phyloP scores from a whole-genome alignment of 2,329 filamentous ascomycete species.

The Fusarium acutatum region DNA sequence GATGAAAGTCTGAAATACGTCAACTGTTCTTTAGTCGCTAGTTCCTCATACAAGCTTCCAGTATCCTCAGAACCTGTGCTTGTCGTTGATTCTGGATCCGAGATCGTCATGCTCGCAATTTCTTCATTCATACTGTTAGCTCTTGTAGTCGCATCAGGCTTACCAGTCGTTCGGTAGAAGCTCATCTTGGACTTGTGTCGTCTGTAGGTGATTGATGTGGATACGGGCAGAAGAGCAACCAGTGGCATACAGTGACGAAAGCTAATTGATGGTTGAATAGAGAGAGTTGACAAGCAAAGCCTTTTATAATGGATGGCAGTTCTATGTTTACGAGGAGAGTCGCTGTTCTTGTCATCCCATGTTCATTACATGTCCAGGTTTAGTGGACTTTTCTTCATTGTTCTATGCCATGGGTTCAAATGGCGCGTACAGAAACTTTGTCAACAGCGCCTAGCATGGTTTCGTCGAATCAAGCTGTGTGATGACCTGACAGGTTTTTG shows the following conservation, averaged over 20 bases:
- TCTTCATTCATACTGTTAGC: neutral
- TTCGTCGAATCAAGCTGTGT: too few relatives aligned
- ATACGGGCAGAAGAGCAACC: too few relatives aligned
- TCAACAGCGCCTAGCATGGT: neutral
- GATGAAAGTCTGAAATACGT: neutral
- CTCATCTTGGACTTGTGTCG: neutral
- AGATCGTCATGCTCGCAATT: rapidly evolving
- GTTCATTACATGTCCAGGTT: neutral
- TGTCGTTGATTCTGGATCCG: neutral
- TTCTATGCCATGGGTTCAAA: neutral
- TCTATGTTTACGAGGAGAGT: rapidly evolving
- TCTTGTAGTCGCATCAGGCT: too few relatives aligned
- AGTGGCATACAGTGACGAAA: neutral
- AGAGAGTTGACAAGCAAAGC: rapidly evolving
- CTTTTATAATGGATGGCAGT: neutral
- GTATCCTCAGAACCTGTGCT: rapidly evolving
- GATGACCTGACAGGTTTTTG: neutral
- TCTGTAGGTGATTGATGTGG: too few relatives aligned
- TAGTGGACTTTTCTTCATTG: too few relatives aligned
- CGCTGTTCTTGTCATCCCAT: rapidly evolving
- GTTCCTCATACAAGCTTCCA: rapidly evolving
- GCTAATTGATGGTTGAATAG: rapidly evolving
- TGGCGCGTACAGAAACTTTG: neutral
- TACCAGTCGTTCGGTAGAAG: neutral
- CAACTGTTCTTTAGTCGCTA: neutral